Base-by-base conservation (phyloP, 2,329 filamentous ascomycete genomes). In the Monosporascus sp. region DNA sequence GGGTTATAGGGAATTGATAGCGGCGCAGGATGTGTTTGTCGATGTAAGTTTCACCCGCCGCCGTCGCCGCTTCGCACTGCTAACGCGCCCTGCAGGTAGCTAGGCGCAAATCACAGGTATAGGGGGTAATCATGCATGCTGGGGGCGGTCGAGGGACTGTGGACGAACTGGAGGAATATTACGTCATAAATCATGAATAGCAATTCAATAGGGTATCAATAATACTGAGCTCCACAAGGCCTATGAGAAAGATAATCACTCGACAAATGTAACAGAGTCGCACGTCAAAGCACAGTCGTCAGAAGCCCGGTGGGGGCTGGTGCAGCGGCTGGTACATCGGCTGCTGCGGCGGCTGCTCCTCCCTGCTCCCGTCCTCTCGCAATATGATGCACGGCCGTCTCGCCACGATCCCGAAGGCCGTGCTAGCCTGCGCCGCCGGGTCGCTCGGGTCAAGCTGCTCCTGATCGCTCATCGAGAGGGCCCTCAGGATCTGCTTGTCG, bases 401-500 rank as follows among this genome's bases (percentile, higher is more conserved):
- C 4, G 57, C 63, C 1, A 65, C n/a, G 39, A 65, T 61, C 25
- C 63, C 62, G 24, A 66, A 65, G 7, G 57, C 55, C 6, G 58
- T 56, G 2, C 51, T 45, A 14, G 53, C 48, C 45, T 55, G 51
- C 17, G 31, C 34, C 11, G 52, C 53, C 2, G 60, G 57, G 18
- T 54, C 57, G n/a, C 54, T 51, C 22, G 34, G 53, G 1, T 52
- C 52, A 2, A 58, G 57, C 9, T 55, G 15, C 39, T 66, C 63
- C 48, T 54, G 58, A 14, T 66, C 64, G 49, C 58, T 59, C 55
- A 66, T 62, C 39, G 58, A 61, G 9, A 66, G 58, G 0, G 64
- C 63, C 36, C 64, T 62, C 24, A 66, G 38, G 49, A 66, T 66
- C 24, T 66, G 63, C 14, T 53, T 54, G 48, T 66, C 64, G 47